Evolutionary conservation across 2,329 filamentous ascomycete species (phyloP).

Genomic region (Tolypocladium sp.): DNA sequence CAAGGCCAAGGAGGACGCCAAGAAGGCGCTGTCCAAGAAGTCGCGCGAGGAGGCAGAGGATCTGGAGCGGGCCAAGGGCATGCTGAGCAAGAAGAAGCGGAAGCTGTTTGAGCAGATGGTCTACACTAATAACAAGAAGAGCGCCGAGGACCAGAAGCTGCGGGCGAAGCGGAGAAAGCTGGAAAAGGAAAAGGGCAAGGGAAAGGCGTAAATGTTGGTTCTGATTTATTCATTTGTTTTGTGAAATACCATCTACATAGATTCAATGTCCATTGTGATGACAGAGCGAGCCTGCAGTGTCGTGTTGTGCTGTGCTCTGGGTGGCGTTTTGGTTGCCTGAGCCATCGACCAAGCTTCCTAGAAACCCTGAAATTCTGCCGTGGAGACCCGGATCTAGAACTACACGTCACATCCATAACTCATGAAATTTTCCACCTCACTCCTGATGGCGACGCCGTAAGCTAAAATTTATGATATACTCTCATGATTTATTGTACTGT

Average conservation of each 20-base stretch:
- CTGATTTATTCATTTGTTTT: background rate
- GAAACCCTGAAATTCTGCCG: background rate
- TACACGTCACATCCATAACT: background rate
- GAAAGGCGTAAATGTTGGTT: conserved; percentile 18
- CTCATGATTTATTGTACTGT: too few species aligned
- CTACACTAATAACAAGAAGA: conserved; percentile 89
- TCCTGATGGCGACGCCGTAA: background rate
- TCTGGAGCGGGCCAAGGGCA: conserved; percentile 87
- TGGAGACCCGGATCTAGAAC: background rate
- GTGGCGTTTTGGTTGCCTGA: background rate
- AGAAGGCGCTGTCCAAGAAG: conserved; percentile 61
- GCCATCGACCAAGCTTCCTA: background rate
- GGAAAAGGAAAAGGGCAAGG: conserved; percentile 54
- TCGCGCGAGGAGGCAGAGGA: conserved; percentile 75
- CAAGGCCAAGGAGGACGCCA: conserved; percentile 60
- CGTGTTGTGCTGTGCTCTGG: background rate
- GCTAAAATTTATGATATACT: background rate
- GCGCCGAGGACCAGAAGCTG: conserved; percentile 79
- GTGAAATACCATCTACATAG: conserved; percentile 4
- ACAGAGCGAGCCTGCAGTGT: background rate
- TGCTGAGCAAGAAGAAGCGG: conserved; percentile 96
- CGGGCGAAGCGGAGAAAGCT: conserved; percentile 84
- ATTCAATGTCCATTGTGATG: conserved; percentile 1
- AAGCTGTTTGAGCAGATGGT: conserved; percentile 98
- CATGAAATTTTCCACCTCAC: background rate